Evolutionary conservation across 495 filamentous ascomycete species (phyloP).

Genomic region (Cenococcum geophilum): DNA sequence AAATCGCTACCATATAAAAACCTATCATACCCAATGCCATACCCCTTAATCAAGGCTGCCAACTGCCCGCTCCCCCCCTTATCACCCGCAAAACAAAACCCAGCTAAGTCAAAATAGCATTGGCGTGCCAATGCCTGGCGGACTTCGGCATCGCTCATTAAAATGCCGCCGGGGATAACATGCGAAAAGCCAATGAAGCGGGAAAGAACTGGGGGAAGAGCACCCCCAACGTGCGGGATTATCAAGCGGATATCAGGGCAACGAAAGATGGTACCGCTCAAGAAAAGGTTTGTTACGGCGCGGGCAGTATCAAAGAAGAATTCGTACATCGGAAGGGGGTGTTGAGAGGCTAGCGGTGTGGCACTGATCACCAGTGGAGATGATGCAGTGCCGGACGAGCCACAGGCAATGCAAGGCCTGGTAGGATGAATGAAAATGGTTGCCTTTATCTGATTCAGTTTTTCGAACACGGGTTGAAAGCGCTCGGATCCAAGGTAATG

Average conservation of each 20-base stretch:
- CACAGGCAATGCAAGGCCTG: conserved; percentile 29
- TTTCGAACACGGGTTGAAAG: conserved; percentile 42
- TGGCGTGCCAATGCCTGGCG: conserved; percentile 34
- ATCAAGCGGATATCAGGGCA: conserved; percentile 45
- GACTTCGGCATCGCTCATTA: conserved; percentile 16
- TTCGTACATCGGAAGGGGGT: conserved; percentile 49
- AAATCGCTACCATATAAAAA: conserved; percentile 50
- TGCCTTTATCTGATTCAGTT: conserved; percentile 31
- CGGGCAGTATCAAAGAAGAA: conserved; percentile 53
- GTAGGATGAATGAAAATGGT: conserved; percentile 53
- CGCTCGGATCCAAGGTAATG: conserved; percentile 46
- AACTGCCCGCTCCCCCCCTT: conserved; percentile 26
- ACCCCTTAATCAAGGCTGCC: conserved; percentile 18
- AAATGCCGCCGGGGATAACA: conserved; percentile 22
- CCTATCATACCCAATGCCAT: conserved; percentile 33
- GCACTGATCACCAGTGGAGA: conserved; percentile 2
- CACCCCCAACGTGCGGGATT: conserved; percentile 47
- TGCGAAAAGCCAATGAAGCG: conserved; percentile 41
- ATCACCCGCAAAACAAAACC: conserved; percentile 42
- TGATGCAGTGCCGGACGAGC: conserved; percentile 5
- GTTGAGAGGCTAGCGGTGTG: conserved; percentile 32
- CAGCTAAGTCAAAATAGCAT: conserved; percentile 43
- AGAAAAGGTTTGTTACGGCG: conserved; percentile 45
- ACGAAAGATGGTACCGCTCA: conserved; percentile 42
- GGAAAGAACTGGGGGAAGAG: conserved; percentile 43